Percentiles rank a stretch among this genome's conserved stretches.
Conservation (phyloP, 2,329 filamentous ascomycete species). For the Blastomyces gilchristii region DNA sequence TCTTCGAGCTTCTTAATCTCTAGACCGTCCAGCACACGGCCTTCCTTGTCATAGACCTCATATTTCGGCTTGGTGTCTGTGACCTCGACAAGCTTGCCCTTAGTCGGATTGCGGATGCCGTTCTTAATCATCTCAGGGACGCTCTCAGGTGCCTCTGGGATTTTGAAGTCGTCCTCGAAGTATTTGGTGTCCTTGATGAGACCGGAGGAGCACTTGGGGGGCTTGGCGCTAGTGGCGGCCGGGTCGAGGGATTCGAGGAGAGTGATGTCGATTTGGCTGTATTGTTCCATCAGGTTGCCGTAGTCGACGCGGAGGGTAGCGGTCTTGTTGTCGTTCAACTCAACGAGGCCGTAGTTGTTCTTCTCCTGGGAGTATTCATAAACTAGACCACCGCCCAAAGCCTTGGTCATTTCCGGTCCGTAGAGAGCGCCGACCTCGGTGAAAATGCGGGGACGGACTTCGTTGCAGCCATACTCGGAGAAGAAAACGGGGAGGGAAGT, state of each 20-base stretch:
- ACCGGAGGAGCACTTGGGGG: conserved; percentile 54
- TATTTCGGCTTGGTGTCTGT: conserved; percentile 46
- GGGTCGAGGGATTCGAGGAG: conserved; percentile 55
- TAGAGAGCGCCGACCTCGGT: conserved; percentile 53
- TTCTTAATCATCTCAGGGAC: conserved; percentile 63
- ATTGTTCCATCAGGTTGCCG: conserved; percentile 65
- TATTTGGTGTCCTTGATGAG: conserved; percentile 54
- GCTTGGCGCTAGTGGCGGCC: conserved; percentile 42
- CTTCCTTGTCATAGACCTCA: conserved; percentile 47
- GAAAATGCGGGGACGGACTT: conserved; percentile 47
- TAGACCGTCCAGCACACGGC: conserved; percentile 52
- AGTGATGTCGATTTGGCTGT: conserved; percentile 61
- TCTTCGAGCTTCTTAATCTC: conserved; percentile 45
- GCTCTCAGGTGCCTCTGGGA: conserved; percentile 59
- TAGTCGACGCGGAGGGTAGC: conserved; percentile 55
- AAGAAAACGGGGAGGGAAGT: conserved; percentile 55
- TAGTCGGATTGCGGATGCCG: conserved; percentile 56
- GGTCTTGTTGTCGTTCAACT: conserved; percentile 48
- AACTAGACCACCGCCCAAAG: conserved; percentile 49
- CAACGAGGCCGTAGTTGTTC: conserved; percentile 48
- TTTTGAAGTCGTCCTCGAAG: conserved; percentile 70
- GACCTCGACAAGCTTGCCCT: conserved; percentile 54
- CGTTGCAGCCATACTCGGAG: conserved; percentile 58
- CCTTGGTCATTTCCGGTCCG: conserved; percentile 47
- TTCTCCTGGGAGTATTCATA: conserved; percentile 42